Conservation (phyloP, 2,329 filamentous ascomycete genomes). For the Orbilia brochopaga region DNA sequence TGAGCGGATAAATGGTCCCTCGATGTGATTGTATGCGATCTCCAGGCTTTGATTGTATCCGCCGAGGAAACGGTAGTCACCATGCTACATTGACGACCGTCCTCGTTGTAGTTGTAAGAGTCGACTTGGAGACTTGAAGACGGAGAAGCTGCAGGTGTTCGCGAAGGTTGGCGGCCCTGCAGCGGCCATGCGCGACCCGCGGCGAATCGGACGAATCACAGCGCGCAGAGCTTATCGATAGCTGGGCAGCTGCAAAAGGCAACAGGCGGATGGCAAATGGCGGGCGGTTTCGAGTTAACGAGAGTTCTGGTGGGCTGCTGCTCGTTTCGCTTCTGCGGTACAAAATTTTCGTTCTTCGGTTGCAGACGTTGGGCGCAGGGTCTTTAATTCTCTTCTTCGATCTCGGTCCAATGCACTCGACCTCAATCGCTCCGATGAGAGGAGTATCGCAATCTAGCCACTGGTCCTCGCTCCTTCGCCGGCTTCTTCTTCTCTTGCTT, state of each 20-base stretch:
- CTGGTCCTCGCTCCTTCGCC: neutral
- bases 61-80: no score
- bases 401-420: neutral
- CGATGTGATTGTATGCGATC: no score
- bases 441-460: neutral
- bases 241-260: no score
- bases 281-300: constrained; percentile 29
- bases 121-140: neutral
- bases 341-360: constrained; percentile 1
- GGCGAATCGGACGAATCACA: constrained; percentile 14
- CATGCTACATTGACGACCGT: no score
- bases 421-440: neutral
- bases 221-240: constrained; percentile 45
- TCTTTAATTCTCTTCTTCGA: neutral
- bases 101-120: no score
- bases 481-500: neutral
- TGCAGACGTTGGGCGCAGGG: constrained; percentile 3
- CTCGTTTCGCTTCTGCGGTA: constrained; percentile 17
- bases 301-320: neutral
- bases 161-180: constrained; percentile 20
- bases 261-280: no score
- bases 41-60: no score
- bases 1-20: no score
- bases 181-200: constrained; percentile 3
- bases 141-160: neutral